A percentile compares a stretch with the other conserved stretches of the same genome.
Evolutionary conservation across 2,329 filamentous ascomycete species (phyloP).

Genomic region (Alternaria sp.): DNA sequence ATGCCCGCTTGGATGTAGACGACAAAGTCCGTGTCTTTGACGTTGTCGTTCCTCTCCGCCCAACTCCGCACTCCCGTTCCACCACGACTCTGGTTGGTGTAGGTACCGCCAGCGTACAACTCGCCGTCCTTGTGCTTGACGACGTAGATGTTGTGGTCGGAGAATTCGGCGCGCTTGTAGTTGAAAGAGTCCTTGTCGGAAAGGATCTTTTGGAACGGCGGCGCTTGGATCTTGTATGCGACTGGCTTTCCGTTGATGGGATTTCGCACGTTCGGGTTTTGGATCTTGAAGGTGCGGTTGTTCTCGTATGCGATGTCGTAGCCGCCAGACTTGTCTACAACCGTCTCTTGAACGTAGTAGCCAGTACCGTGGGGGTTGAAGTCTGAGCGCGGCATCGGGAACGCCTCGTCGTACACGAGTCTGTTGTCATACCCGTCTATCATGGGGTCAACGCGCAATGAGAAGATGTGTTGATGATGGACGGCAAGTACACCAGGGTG

Average conservation of each 20-base stretch:
- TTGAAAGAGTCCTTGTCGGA: slow-evolving; percentile 61
- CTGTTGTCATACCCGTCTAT: slow-evolving; percentile 56
- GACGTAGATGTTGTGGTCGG: slow-evolving; percentile 65
- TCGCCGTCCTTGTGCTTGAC: slow-evolving; percentile 64
- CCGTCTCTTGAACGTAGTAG: slow-evolving; percentile 56
- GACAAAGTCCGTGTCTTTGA: slow-evolving; percentile 63
- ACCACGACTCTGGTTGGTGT: slow-evolving; percentile 65
- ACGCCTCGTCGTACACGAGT: slow-evolving; percentile 60
- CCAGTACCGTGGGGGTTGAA: slow-evolving; percentile 63
- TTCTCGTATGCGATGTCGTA: slow-evolving; percentile 55
- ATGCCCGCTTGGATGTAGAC: slow-evolving; percentile 65
- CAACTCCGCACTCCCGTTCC: slow-evolving; percentile 56
- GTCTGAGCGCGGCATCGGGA: slow-evolving; percentile 64
- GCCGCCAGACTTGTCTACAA: slow-evolving; percentile 56
- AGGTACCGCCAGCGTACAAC: slow-evolving; percentile 65
- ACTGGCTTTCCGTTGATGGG: slow-evolving; percentile 57
- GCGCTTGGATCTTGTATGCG: slow-evolving; percentile 58
- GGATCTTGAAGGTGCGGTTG: slow-evolving; percentile 58
- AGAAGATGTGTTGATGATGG: slow-evolving; percentile 80
- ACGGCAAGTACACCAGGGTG: slow-evolving; percentile 71
- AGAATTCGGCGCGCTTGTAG: slow-evolving; percentile 65
- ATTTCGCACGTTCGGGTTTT: slow-evolving; percentile 53
- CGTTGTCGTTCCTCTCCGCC: slow-evolving; percentile 59
- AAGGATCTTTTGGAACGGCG: slow-evolving; percentile 58
- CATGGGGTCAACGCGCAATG: slow-evolving; percentile 56